Percentiles rank a stretch among this genome's conserved stretches.
These are phyloP conservation scores for Agarophyton chilense DNA, from an alignment of 23 red algal species.

Conservation along the genomic window DNA sequence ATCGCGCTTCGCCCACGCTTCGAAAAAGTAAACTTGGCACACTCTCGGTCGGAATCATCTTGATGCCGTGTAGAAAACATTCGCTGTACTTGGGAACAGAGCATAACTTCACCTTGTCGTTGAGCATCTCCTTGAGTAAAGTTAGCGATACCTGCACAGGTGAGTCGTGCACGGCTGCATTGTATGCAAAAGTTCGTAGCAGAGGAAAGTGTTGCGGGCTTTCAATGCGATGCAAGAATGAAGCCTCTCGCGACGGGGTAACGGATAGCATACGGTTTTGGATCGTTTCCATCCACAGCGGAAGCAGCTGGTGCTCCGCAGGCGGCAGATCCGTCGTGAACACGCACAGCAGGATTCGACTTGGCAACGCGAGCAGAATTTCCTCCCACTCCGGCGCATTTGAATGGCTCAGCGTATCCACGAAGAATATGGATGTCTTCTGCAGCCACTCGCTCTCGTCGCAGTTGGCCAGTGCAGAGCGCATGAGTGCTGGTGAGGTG, in stretches of 20 bases:
- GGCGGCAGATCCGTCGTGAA: slow-evolving; percentile 17
- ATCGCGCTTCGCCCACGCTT: slow-evolving; percentile 31
- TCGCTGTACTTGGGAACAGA: slow-evolving; percentile 52
- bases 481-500: slow-evolving; percentile 37
- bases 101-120: neutral
- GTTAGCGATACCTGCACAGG: slow-evolving; percentile 62
- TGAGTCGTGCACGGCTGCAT: slow-evolving; percentile 50
- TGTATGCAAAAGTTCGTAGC: slow-evolving; percentile 60
- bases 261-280: slow-evolving; percentile 45
- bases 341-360: slow-evolving; percentile 52
- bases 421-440: slow-evolving; percentile 25
- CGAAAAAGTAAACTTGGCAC: slow-evolving; percentile 32
- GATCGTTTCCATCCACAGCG: slow-evolving; percentile 62
- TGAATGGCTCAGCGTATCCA: slow-evolving; percentile 29
- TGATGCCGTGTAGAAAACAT: slow-evolving; percentile 52
- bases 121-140: slow-evolving; percentile 53
- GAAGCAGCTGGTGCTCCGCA: slow-evolving; percentile 34
- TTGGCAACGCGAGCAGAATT: slow-evolving; percentile 60
- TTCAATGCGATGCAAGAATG: slow-evolving; percentile 51
- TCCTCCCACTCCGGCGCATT: slow-evolving; percentile 53
- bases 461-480: slow-evolving; percentile 15
- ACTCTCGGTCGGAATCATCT: slow-evolving; percentile 45
- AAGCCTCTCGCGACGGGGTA: slow-evolving; percentile 16
- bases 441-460: slow-evolving; percentile 11
- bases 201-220: slow-evolving; percentile 35